Conservation (phyloP, 768 basidiomycete species). For the Daedaleopsis sinensis region DNA sequence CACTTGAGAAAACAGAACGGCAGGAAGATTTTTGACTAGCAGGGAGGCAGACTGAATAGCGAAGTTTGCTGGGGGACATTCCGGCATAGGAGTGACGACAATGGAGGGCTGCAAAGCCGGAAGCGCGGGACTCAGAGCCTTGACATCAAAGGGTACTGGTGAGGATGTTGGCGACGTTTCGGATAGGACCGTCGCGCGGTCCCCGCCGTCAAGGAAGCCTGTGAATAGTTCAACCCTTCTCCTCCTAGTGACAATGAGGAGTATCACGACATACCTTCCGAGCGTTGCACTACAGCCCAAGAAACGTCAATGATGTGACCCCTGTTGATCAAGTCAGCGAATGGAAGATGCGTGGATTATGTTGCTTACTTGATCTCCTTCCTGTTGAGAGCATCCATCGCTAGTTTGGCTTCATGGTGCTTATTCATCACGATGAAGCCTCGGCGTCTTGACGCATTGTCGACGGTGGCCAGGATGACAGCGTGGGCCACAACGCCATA, state of each 20-base stretch:
- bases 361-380: conserved; percentile 64
- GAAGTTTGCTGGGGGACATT: conserved; percentile 16
- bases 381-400: conserved; percentile 68
- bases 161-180: conserved; percentile 42
- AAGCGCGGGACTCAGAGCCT: conserved; percentile 30
- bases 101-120: conserved; percentile 24
- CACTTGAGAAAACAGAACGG: conserved; percentile 64
- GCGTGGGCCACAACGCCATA: conserved; percentile 74
- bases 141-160: conserved; percentile 27
- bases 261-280: conserved; percentile 58
- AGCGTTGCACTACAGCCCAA: conserved; percentile 88
- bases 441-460: conserved; percentile 80
- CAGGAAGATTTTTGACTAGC: conserved; percentile 67
- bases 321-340: conserved; percentile 36
- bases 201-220: conserved; percentile 85
- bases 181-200: conserved; percentile 68
- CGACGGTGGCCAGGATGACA: conserved; percentile 82
- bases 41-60: conserved; percentile 35
- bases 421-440: conserved; percentile 83
- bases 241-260: background rate
- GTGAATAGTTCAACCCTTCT: conserved; percentile 1
- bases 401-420: conserved; percentile 70
- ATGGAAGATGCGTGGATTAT: conserved; percentile 1
- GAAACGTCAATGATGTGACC: conserved; percentile 80
- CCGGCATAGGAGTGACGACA: conserved; percentile 20